Base-by-base conservation (phyloP, 2,329 filamentous ascomycete genomes). In the Pseudonectria buxi region DNA sequence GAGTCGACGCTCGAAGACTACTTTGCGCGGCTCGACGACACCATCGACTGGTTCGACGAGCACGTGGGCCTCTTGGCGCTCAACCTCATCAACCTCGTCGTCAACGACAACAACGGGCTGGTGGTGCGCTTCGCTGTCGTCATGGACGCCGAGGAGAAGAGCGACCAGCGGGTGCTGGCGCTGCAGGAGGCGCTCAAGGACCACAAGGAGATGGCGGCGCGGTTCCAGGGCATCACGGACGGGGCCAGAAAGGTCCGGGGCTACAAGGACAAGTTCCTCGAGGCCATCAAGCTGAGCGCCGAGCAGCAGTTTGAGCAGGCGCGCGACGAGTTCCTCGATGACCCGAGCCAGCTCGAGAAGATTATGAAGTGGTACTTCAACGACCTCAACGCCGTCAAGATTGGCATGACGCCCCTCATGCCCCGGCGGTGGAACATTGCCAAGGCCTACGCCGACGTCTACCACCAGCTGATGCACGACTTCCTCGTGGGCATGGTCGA, bases 381-480 rank as follows among this genome's bases (percentile, higher is more conserved):
- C 65, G 90, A 98, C 59, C 74, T 98, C 26, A 94, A 94, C 61
- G 88, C 87, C 4, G 90, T 95, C 55, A 88, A 90, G 61, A 74
- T 94, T 44, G 90, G 92, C 54, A 94, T 98, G 86, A 78, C 84
- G 41, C 77, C 78, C 18, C 71, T 98, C 35, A 89, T 95, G 78
- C 92, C 94, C 7, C 90, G 86, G 64, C 94, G 92, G 61, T 98
- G 92, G 92, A 89, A 83, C 56, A 95, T 98, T 31, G 84, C 89
- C 65, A 81, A 84, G 57, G 92, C 85, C 1, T 98, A 94, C 60
- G 83, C 81, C 40, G 76, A 84, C 52, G 89, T 94, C 43, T 98
- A 98, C 58, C 92, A 98, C 65, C 74, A 77, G 46, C 75, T 90
- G 49, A 96, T 98, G 90, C 92, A 94, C 65, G 87, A 95, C 60